These are phyloP conservation scores for Diaporthe caulivora DNA, from an alignment of 2,329 filamentous ascomycete species.

Conservation along the genomic window DNA sequence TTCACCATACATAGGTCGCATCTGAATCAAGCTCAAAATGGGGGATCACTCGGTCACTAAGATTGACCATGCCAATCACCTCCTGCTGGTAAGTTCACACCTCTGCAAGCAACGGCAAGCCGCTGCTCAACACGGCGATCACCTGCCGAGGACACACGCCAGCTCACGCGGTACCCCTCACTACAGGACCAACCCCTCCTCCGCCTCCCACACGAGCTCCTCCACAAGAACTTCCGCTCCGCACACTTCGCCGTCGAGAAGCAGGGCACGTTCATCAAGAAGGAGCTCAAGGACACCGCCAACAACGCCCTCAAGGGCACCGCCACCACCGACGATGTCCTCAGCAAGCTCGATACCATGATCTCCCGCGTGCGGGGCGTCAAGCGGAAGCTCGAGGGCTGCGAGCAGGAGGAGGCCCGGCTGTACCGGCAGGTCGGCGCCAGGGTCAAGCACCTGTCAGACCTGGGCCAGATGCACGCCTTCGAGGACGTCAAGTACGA, in stretches of 20 bases:
- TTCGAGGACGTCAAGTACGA: conserved; percentile 96
- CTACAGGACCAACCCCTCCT: conserved; percentile 91
- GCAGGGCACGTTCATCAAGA: conserved; percentile 73
- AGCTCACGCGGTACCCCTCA: conserved; percentile 32
- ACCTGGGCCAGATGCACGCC: conserved; percentile 82
- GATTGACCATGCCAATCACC: conserved; percentile 80
- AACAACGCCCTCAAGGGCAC: conserved; percentile 75
- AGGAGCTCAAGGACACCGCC: conserved; percentile 72
- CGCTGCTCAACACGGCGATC: neutral
- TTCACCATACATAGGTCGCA: neutral
- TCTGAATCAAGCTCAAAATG: conserved; percentile 56
- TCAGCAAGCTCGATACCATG: conserved; percentile 86
- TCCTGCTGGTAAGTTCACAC: conserved; percentile 72
- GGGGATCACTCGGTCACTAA: conserved; percentile 72
- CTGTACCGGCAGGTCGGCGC: conserved; percentile 82
- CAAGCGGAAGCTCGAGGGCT: conserved; percentile 85
- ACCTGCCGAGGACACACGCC: neutral
- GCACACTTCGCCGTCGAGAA: conserved; percentile 83
- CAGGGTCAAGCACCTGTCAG: conserved; percentile 83
- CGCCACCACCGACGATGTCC: conserved; percentile 76
- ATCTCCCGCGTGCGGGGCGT: conserved; percentile 85
- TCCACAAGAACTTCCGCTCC: conserved; percentile 93
- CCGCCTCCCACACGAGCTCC: conserved; percentile 90
- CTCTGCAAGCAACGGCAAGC: neutral
- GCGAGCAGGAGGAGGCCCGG: conserved; percentile 83